Evolutionary conservation across 352 stramenopile genomes (phyloP), one percentile per base, ranked within the genome.

Genomic region (Plasmopara muralis): DNA sequence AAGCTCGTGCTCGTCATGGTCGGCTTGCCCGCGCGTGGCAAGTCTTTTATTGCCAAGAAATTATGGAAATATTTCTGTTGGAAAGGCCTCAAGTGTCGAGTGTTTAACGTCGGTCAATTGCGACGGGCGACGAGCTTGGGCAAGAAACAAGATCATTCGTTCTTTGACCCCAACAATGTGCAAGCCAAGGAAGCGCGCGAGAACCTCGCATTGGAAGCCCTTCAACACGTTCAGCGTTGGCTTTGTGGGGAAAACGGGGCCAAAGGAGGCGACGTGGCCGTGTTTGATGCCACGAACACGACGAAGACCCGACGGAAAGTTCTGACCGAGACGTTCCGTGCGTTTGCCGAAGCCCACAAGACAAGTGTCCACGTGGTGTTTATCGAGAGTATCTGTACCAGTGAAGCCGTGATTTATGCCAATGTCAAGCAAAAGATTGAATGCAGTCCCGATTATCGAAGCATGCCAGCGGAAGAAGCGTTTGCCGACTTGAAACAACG

Each of bases 1-100:
- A 97, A 98, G 54, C 73, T 98, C 12, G 88, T 98, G 47, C 80
- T 98, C 29, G 85, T 98, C 16, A 97, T 98, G 89, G 93, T 97
- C 20, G 95, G 95, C 0, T 63, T 98, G 7, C 95, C 95, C 0
- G 95, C 87, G 1, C 93, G 90, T 9, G 94, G 94, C 44, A 98
- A 98, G 65, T 98, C 93, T 47, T 96, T 97, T 64, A 97, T 98
- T 61, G 88, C 91, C 47, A 96, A 97, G 60, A 95, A 96, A 51
- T 67, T 91, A 2, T 76, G 68, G 49, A 88, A 87, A 58, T 89
- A 87, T 52, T 66, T 89, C 18, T 81, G 67, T 50, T 92, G 81
- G 81, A 92, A 89, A 49, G 81, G 81, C n/a, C 64, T 85, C 39
- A 68, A 81, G 55, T 77, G 65, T 43, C 64, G 88, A 34, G 90